Conservation (phyloP, 352 stramenopile species). For the Pythium volutum region DNA sequence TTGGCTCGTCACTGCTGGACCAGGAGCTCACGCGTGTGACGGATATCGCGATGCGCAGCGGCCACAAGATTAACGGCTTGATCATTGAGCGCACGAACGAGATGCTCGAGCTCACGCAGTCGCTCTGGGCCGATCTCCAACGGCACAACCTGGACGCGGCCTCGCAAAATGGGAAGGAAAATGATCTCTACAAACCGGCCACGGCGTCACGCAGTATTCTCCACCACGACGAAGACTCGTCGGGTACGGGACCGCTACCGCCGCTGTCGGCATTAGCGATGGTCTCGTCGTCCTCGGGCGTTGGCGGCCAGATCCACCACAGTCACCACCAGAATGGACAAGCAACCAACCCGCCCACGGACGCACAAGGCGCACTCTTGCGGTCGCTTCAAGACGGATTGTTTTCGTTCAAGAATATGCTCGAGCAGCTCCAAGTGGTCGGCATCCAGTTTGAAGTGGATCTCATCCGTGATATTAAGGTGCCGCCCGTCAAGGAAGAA, state of each 20-base stretch:
- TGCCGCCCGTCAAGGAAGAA: slow-evolving; percentile 51
- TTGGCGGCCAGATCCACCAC: slow-evolving; percentile 2
- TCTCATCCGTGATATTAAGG: slow-evolving; percentile 74
- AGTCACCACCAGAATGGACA: slow-evolving; percentile 12
- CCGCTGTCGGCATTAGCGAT: slow-evolving; percentile 31
- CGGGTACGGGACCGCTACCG: slow-evolving; percentile 20
- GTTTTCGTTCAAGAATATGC: slow-evolving; percentile 61
- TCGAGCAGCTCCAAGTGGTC: slow-evolving; percentile 76
- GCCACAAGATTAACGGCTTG: slow-evolving; percentile 70
- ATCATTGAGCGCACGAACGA: slow-evolving; percentile 78
- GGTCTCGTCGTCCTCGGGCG: slow-evolving; percentile 31
- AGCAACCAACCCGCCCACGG: not conserved
- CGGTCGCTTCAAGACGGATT: slow-evolving; percentile 55
- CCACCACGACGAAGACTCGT: slow-evolving; percentile 31
- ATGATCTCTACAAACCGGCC: not conserved
- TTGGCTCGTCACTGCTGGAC: slow-evolving; percentile 24
- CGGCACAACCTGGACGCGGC: slow-evolving; percentile 17
- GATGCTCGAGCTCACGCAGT: slow-evolving; percentile 63
- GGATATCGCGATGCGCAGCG: slow-evolving; percentile 62
- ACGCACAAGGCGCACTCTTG: slow-evolving; percentile 32
- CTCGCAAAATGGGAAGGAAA: not conserved
- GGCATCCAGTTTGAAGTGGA: slow-evolving; percentile 84
- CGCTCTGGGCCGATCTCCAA: slow-evolving; percentile 46
- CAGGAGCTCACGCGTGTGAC: slow-evolving; percentile 61
- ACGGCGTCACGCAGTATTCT: slow-evolving; percentile 17